These are phyloP conservation scores for Venturia oleaginea DNA, from an alignment of 2,329 filamentous ascomycete genomes.

Conservation along the genomic window DNA sequence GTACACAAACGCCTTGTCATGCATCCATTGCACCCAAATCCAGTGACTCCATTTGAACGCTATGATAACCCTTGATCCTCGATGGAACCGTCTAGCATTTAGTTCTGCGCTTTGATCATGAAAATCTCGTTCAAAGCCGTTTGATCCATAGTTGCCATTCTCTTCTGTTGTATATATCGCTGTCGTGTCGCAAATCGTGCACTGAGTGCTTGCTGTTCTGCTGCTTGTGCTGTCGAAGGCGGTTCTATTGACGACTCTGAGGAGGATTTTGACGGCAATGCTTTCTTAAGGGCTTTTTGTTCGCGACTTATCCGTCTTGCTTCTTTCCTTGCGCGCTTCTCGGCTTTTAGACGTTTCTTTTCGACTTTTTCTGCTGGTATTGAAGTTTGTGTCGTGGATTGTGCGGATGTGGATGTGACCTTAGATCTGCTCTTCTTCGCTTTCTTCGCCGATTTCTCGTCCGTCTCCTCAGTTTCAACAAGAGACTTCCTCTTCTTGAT, in stretches of 20 bases:
- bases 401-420: constrained; percentile 18
- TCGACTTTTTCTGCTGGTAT: background rate
- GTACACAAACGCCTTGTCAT: background rate
- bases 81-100: background rate
- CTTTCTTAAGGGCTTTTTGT: constrained; percentile 7
- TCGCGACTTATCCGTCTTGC: constrained; percentile 13
- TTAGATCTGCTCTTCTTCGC: constrained; percentile 21
- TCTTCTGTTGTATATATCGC: constrained; percentile 82
- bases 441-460: constrained; percentile 23
- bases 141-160: constrained; percentile 69
- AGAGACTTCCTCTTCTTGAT: constrained; percentile 26
- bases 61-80: background rate
- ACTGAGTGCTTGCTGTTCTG: constrained; percentile 20
- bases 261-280: background rate
- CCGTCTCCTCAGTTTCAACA: constrained; percentile 18
- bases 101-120: constrained; percentile 49
- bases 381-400: constrained; percentile 17
- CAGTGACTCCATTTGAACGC: background rate
- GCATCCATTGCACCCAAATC: background rate
- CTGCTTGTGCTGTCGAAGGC: background rate
- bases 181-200: constrained; percentile 67
- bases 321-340: constrained; percentile 13
- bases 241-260: constrained; percentile 1
- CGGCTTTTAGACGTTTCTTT: constrained; percentile 5
- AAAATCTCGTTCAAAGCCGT: constrained; percentile 76